Percentiles rank a stretch among this genome's conserved stretches.
phyloP scores from a whole-genome alignment of 2,329 filamentous ascomycete species.

The Cladophialophora bantiana region DNA sequence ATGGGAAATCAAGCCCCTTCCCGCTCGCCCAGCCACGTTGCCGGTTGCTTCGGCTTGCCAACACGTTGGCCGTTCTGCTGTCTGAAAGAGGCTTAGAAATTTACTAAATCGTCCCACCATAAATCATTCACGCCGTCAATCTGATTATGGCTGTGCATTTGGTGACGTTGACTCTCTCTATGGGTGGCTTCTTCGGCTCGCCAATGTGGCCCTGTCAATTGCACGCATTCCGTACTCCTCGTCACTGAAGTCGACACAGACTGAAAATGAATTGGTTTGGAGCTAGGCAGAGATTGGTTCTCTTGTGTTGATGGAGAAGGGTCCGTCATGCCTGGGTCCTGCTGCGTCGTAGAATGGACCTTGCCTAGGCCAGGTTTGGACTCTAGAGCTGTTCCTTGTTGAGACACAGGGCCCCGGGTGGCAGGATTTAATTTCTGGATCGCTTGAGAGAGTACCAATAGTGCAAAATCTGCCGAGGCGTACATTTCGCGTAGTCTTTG shows the following conservation, averaged over 20 bases:
- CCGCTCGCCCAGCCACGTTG: too few relatives aligned
- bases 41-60: too few relatives aligned
- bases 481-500: not conserved
- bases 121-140: not conserved
- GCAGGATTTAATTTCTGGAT: not conserved
- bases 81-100: not conserved
- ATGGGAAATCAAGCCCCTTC: too few relatives aligned
- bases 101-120: not conserved
- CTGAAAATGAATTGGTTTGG: not conserved
- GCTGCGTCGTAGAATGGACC: not conserved
- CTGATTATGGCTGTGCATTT: not conserved
- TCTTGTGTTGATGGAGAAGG: not conserved
- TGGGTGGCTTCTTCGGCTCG: not conserved
- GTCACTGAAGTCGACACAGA: not conserved
- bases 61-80: not conserved
- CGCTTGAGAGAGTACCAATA: not conserved
- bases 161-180: not conserved
- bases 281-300: not conserved
- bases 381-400: not conserved
- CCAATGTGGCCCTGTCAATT: not conserved
- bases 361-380: not conserved
- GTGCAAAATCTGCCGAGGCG: not conserved
- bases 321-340: not conserved
- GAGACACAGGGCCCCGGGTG: not conserved
- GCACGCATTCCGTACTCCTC: not conserved